phyloP scores from a whole-genome alignment of 129 eudicot species.

The Gnaphalium uliginosum region DNA sequence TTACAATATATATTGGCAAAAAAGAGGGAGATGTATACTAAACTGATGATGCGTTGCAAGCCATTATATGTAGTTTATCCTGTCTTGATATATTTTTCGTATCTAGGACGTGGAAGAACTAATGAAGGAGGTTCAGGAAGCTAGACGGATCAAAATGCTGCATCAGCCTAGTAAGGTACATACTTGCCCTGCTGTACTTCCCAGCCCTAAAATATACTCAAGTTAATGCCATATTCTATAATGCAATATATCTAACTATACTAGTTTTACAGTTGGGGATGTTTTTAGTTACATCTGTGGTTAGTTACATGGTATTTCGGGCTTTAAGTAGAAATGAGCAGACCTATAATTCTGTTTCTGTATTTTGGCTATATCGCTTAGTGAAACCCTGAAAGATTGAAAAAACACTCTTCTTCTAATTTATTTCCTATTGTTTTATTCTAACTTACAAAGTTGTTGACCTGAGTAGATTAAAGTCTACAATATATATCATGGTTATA shows the following conservation, averaged over 20 bases:
- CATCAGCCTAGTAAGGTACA: conserved; percentile 97
- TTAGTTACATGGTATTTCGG: neutral
- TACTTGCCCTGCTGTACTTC: conserved; percentile 14
- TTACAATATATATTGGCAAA: neutral
- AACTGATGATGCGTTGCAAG: neutral
- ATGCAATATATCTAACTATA: neutral
- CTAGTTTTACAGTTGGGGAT: neutral
- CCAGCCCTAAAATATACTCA: neutral
- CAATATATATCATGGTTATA: neutral
- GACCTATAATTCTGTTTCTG: conserved; percentile 1
- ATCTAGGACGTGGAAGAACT: conserved; percentile 81
- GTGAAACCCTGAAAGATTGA: neutral
- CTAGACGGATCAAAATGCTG: conserved; percentile 91
- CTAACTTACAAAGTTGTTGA: neutral
- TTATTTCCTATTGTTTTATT: neutral
- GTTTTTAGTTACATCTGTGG: conserved; percentile 16
- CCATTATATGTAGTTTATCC: conserved; percentile 9
- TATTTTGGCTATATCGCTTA: neutral
- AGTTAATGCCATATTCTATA: neutral
- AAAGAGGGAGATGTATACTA: neutral
- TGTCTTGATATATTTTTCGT: conserved; percentile 13
- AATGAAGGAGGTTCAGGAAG: conserved; percentile 98
- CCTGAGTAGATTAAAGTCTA: neutral
- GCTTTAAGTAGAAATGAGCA: neutral
- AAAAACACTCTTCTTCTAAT: neutral